These are phyloP conservation scores for carrot (Daucus carota) DNA, from an alignment of 129 eudicot species.

Conservation along the genomic window DNA sequence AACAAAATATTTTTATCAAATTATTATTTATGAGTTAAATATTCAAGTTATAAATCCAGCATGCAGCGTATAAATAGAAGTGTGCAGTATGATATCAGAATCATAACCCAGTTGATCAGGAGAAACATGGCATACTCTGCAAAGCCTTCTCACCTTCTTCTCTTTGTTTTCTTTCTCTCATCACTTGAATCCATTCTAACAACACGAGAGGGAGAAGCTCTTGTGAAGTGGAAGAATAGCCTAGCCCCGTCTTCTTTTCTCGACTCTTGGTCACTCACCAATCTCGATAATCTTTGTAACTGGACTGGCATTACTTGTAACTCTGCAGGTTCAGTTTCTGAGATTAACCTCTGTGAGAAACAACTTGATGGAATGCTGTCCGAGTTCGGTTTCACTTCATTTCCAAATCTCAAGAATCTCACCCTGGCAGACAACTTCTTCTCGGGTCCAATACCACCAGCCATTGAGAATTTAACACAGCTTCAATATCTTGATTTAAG, in stretches of 20 bases:
- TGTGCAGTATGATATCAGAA: too few relatives aligned
- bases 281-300: slow-evolving; percentile 48
- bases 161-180: too few relatives aligned
- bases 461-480: slow-evolving; percentile 38
- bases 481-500: slow-evolving; percentile 5
- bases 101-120: too few relatives aligned
- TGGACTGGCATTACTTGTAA: slow-evolving; percentile 66
- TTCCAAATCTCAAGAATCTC: slow-evolving; percentile 50
- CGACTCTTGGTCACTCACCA: slow-evolving; percentile 52
- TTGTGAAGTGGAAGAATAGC: slow-evolving; percentile 56
- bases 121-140: too few relatives aligned
- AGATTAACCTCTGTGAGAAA: slow-evolving; percentile 27
- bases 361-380: slow-evolving; percentile 44
- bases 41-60: too few relatives aligned
- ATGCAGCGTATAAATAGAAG: too few relatives aligned
- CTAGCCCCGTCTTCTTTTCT: slow-evolving; percentile 40
- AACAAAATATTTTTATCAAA: too few relatives aligned
- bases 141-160: too few relatives aligned
- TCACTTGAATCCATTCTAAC: neutral
- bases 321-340: slow-evolving; percentile 25
- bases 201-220: slow-evolving; percentile 60
- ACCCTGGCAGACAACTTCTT: slow-evolving; percentile 31
- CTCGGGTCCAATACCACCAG: slow-evolving; percentile 45
- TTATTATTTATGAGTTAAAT: too few relatives aligned
- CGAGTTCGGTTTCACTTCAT: slow-evolving; percentile 33